Base-by-base conservation (phyloP, 2,329 filamentous ascomycete genomes). In the Colletotrichum phormii region DNA sequence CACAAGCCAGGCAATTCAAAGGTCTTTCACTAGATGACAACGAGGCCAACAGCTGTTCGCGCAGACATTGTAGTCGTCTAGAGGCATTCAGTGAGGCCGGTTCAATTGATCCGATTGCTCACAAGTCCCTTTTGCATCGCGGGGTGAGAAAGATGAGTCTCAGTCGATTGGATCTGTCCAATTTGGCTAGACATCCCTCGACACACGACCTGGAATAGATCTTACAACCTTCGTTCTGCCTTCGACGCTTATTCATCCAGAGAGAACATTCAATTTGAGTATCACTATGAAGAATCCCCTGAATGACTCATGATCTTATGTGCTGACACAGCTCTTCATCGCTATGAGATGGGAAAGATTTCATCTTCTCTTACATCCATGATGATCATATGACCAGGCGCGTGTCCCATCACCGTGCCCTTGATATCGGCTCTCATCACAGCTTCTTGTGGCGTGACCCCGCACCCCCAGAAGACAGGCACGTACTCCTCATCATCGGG, bases 361-460 rank as follows among this genome's bases (percentile, higher is more conserved):
- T 89, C 85, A 12, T 82, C 80, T 67, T 86, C 84, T 26, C 77
- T 81, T 60, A 83, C 81, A 79, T 92, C 90, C 64, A 91, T 78
- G 1, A 91, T 80, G 54, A 92, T 77, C 90, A 92, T 92, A 78
- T 91, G 84, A 0, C 89, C 89, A 0, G 90, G 90, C 22, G 87
- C 86, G 81, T 93, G 91, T 0, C 86, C 88, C 83, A 93, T 89
- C 1, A 92, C 84, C 1, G 84, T 82, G 0, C 91, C 91, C 59
- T 87, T 77, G 58, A 91, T 76, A 8, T 79, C 81, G 5, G 89
- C 88, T 69, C 82, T 84, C 84, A 91, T 87, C 1, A 92, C 88
- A 15, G 89, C 90, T 77, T 91, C 87, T 77, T 92, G 90, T 1
- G 91, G 90, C 49, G 91, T 92, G 12, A 92, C 90, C 42, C 90